A percentile compares a stretch with the other conserved stretches of the same genome.
These are phyloP conservation scores for Ustilago nuda DNA, from an alignment of 1,284 basidiomycete species.

Conservation along the genomic window DNA sequence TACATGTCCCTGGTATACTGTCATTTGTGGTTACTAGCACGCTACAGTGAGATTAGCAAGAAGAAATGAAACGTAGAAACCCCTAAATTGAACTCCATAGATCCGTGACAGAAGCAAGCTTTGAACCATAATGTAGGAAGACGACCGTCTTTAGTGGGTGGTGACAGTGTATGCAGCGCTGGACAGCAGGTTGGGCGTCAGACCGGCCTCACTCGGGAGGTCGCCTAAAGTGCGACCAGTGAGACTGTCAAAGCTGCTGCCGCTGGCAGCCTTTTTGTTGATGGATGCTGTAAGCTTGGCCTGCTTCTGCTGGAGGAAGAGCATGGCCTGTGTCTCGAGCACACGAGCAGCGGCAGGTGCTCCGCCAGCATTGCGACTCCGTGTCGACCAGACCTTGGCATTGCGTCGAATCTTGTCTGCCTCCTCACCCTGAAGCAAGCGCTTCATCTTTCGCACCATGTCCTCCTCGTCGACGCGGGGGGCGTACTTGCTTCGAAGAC, in stretches of 20 bases:
- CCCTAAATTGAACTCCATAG: not conserved
- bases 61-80: not conserved
- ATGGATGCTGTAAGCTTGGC: not conserved
- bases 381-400: slow-evolving; percentile 48
- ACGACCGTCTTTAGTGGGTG: not conserved
- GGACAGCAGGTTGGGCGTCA: slow-evolving; percentile 10
- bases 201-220: slow-evolving; percentile 7
- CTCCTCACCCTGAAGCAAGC: slow-evolving; percentile 38
- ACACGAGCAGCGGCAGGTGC: slow-evolving; percentile 48
- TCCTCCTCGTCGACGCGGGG: slow-evolving; percentile 48
- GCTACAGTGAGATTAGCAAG: not conserved
- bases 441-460: slow-evolving; percentile 45
- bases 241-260: not conserved
- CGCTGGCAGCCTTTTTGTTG: not conserved
- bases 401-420: slow-evolving; percentile 37
- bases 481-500: slow-evolving; percentile 48
- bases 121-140: not conserved
- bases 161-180: slow-evolving; percentile 22
- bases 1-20: not conserved
- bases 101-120: slow-evolving; percentile 3
- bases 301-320: slow-evolving; percentile 31
- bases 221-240: not conserved
- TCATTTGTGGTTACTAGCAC: not conserved
- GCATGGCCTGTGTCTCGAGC: slow-evolving; percentile 43
- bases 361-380: slow-evolving; percentile 52